These are phyloP conservation scores for Neoboletus magnificus DNA, from an alignment of 768 basidiomycete species.

Conservation along the genomic window DNA sequence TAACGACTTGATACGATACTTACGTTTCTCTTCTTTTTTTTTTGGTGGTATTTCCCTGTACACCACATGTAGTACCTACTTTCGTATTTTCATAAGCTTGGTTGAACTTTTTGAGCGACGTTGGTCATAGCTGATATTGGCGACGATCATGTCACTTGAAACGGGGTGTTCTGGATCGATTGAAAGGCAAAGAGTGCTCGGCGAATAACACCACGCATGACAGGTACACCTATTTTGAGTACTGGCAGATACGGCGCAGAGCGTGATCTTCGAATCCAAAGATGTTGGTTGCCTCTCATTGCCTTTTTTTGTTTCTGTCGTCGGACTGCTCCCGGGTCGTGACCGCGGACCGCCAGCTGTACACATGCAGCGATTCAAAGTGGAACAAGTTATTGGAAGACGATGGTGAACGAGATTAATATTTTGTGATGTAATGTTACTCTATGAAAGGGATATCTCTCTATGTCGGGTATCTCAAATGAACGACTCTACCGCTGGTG, in stretches of 20 bases:
- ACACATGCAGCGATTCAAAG: not conserved
- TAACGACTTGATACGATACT: not conserved
- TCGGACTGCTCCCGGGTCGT: not conserved
- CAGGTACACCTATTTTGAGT: too few relatives aligned
- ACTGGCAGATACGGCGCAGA: not conserved
- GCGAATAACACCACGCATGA: too few relatives aligned
- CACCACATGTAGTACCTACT: not conserved
- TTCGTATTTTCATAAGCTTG: not conserved
- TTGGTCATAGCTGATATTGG: not conserved
- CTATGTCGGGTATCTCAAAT: not conserved
- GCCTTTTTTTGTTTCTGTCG: not conserved
- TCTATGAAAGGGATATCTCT: not conserved
- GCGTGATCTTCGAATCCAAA: not conserved
- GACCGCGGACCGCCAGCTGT: too few relatives aligned
- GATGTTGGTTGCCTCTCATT: not conserved
- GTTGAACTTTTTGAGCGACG: not conserved
- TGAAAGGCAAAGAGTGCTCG: not conserved
- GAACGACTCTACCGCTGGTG: not conserved
- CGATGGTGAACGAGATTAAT: not conserved
- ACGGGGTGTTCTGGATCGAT: too few relatives aligned
- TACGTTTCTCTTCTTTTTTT: not conserved
- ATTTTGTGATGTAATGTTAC: not conserved
- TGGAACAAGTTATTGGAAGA: not conserved
- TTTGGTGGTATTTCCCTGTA: not conserved
- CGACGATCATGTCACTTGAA: not conserved